Percentiles rank a stretch among this genome's conserved stretches.
Conservation (phyloP, 768 basidiomycete species). For the Trametes maxima region DNA sequence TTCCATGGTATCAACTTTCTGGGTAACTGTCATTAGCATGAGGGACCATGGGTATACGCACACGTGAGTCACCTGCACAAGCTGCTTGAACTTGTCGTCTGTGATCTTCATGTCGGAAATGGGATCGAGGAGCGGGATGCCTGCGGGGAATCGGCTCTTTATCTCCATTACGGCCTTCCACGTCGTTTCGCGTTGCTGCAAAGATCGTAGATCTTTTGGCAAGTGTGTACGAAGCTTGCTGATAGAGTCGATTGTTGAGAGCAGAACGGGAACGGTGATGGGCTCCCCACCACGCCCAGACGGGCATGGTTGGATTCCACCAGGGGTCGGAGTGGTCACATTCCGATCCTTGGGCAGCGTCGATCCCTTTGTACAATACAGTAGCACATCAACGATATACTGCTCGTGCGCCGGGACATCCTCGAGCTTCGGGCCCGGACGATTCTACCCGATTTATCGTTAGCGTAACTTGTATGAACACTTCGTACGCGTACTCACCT, state of each 20-base stretch:
- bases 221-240: conserved; percentile 85
- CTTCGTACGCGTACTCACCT: conserved; percentile 46
- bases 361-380: conserved; percentile 73
- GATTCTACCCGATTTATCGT: conserved; percentile 45
- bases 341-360: conserved; percentile 60
- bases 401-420: conserved; percentile 82
- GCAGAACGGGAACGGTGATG: conserved; percentile 83
- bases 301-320: conserved; percentile 76
- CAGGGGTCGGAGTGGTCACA: conserved; percentile 57
- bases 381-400: conserved; percentile 90
- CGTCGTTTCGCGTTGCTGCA: conserved; percentile 73
- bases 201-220: conserved; percentile 85
- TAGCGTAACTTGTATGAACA: not conserved
- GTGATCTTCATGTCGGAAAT: conserved; percentile 94
- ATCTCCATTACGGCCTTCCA: conserved; percentile 94
- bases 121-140: conserved; percentile 86
- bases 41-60: not conserved
- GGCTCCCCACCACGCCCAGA: conserved; percentile 75
- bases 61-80: conserved; percentile 65
- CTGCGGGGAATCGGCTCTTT: conserved; percentile 87
- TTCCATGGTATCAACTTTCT: conserved; percentile 95
- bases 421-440: conserved; percentile 67
- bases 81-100: conserved; percentile 87
- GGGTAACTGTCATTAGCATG: not conserved
- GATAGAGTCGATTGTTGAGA: conserved; percentile 85